Conservation (phyloP, 2,329 filamentous ascomycete species). For the Neofusicoccum laricinum region DNA sequence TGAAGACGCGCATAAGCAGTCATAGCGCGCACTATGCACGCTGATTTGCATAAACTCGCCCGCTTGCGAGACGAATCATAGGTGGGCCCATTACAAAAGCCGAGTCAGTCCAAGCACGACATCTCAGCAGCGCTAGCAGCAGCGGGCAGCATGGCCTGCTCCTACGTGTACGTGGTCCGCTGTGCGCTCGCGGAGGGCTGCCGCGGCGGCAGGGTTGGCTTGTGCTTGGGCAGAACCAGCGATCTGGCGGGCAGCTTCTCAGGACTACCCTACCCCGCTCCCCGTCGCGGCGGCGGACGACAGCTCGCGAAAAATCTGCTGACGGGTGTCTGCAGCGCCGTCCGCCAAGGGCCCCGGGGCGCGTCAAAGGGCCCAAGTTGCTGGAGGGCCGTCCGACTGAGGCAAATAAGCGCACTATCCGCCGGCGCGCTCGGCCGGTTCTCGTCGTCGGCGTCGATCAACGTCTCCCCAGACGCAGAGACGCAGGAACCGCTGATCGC, state of each 20-base stretch:
- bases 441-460: background rate
- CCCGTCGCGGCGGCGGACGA: background rate
- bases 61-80: slow-evolving; percentile 9
- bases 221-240: slow-evolving; percentile 6
- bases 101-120: slow-evolving; percentile 1
- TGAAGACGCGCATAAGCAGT: slow-evolving; percentile 5
- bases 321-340: background rate
- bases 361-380: background rate
- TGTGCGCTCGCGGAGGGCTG: background rate
- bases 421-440: background rate
- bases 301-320: background rate
- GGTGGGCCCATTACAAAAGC: background rate
- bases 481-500: slow-evolving; percentile 10
- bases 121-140: background rate
- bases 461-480: slow-evolving; percentile 7
- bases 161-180: slow-evolving; percentile 4
- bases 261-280: background rate
- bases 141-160: background rate
- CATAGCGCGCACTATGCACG: slow-evolving; percentile 8
- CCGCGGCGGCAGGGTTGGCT: too few relatives aligned
- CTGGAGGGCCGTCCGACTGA: background rate
- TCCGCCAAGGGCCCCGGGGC: background rate
- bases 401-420: slow-evolving; percentile 4
- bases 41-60: slow-evolving; percentile 6
- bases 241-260: background rate